Conservation (phyloP, 2,329 filamentous ascomycete genomes). For the Xylaria sp. region DNA sequence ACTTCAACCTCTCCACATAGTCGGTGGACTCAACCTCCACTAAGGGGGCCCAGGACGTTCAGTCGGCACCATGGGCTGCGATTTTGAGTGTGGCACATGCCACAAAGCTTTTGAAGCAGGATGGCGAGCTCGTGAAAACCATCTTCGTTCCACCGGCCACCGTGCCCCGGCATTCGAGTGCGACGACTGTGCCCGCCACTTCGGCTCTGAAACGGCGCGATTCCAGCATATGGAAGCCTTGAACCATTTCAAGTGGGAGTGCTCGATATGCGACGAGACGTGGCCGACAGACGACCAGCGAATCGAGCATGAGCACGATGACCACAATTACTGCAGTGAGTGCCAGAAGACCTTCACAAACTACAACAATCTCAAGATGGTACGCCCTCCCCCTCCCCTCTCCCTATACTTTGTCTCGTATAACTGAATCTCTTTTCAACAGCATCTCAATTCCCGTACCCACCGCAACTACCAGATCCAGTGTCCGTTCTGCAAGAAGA, state of each 20-base stretch:
- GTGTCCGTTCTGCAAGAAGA: too few species aligned
- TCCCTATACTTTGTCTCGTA: too few species aligned
- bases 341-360: conserved; percentile 51
- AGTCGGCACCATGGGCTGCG: too few species aligned
- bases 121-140: conserved; percentile 40
- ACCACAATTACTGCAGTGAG: conserved; percentile 50
- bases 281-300: conserved; percentile 35
- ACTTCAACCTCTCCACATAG: too few species aligned
- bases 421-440: too few species aligned
- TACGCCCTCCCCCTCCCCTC: too few species aligned
- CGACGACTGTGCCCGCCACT: conserved; percentile 35
- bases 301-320: conserved; percentile 46
- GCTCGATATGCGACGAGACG: conserved; percentile 44
- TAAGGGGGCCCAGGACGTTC: too few species aligned
- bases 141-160: conserved; percentile 36
- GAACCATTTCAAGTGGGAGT: conserved; percentile 49
- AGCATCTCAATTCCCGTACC: too few species aligned
- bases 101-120: too few species aligned
- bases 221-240: conserved; percentile 48
- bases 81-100: too few species aligned
- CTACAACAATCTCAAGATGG: conserved; percentile 50
- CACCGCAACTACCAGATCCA: too few species aligned
- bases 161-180: conserved; percentile 37
- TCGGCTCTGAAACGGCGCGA: conserved; percentile 23
- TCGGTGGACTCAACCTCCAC: too few species aligned